A percentile compares a stretch with the other conserved stretches of the same genome.
Conservation (phyloP, 2,329 filamentous ascomycete species). For the Ceratocystis huliohia region DNA sequence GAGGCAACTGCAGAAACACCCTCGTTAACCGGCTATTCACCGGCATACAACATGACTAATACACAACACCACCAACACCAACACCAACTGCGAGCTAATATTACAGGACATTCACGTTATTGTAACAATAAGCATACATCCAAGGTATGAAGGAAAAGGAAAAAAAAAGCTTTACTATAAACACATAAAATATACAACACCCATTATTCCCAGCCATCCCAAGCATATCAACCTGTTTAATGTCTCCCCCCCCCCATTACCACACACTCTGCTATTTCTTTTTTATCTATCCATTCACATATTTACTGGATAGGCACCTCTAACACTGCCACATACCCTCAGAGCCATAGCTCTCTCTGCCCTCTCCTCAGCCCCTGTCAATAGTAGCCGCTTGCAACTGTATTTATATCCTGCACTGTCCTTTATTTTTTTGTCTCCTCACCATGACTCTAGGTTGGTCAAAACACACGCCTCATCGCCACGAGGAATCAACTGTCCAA, state of each 20-base stretch:
- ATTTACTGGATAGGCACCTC: background rate
- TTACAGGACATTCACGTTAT: background rate
- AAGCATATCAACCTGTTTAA: background rate
- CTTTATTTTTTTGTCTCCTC: background rate
- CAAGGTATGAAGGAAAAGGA: background rate
- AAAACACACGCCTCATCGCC: conserved; percentile 26
- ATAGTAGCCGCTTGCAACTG: background rate
- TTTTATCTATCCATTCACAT: background rate
- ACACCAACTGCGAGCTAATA: background rate
- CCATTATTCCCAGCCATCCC: conserved; percentile 5
- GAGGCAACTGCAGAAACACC: background rate
- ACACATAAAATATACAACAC: background rate
- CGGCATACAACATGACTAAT: background rate
- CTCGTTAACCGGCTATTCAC: background rate
- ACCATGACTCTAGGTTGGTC: conserved; percentile 21
- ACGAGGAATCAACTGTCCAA: conserved; percentile 58
- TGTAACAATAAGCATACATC: background rate
- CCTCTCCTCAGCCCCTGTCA: background rate
- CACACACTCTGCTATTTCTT: background rate
- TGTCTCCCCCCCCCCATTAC: background rate
- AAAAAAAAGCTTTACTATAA: background rate
- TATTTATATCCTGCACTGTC: too few species aligned
- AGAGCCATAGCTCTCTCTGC: background rate
- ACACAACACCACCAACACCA: background rate
- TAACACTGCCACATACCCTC: background rate